These are phyloP conservation scores for Centrapalus pauciflorus DNA, from an alignment of 129 eudicot species.

Conservation along the genomic window DNA sequence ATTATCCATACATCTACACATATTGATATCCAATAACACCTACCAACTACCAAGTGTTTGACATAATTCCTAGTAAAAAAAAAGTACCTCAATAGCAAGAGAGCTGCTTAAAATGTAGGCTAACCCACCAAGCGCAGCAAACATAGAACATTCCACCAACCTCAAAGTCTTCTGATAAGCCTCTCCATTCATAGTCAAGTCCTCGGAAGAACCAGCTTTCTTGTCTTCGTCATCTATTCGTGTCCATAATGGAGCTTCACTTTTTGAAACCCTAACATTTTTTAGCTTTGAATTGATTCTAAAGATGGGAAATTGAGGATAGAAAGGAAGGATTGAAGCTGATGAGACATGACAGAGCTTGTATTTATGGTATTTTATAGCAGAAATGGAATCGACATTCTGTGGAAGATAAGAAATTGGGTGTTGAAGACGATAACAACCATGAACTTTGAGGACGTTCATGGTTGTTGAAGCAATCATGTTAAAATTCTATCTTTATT, in stretches of 20 bases:
- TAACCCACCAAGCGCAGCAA: conserved; percentile 88
- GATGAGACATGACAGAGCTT: conserved; percentile 5
- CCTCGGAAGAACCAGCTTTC: conserved; percentile 21
- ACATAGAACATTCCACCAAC: conserved; percentile 95
- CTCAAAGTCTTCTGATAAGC: conserved; percentile 76
- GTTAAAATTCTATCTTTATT: background rate
- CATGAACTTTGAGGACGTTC: conserved; percentile 34
- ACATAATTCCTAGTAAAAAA: background rate
- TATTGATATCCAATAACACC: background rate
- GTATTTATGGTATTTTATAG: conserved; percentile 10
- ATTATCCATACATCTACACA: background rate
- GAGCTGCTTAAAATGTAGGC: conserved; percentile 79
- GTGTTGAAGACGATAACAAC: conserved; percentile 25
- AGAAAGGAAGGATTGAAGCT: conserved; percentile 4
- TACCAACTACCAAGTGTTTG: background rate
- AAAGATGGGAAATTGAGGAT: conserved; percentile 15
- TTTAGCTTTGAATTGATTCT: conserved; percentile 12
- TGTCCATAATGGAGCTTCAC: conserved; percentile 33
- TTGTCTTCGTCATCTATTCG: conserved; percentile 29
- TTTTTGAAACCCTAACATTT: conserved; percentile 24
- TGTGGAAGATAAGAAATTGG: conserved; percentile 7
- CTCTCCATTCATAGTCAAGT: conserved; percentile 58
- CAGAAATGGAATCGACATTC: conserved; percentile 4
- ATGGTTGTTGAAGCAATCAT: conserved; percentile 35
- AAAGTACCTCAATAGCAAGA: conserved; percentile 82